Evolutionary conservation across 108 stramenopile genomes (phyloP), one percentile per base, ranked within the genome.

Genomic region (Nitzschia sp.): DNA sequence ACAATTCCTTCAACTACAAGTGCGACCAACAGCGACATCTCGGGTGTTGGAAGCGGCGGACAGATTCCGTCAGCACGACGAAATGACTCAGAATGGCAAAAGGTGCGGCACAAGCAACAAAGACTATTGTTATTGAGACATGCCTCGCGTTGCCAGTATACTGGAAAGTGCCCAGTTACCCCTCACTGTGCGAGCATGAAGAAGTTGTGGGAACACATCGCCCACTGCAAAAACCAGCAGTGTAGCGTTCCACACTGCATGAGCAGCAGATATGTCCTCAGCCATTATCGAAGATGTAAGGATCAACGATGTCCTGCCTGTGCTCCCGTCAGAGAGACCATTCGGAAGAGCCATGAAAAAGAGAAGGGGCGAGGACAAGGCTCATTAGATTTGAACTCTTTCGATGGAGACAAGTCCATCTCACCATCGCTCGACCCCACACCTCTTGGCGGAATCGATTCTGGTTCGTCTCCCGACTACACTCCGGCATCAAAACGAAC

Each of bases 121-220:
- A 93, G 98, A 15, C 79, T 99, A 21, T 71, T 99, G 25, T 82
- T 98, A 27, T 78, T 99, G 6, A 85, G 99, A 22, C 99, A 99
- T 77, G 97, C 98, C 11, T 97, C 97, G 29, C 96, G 97, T 69
- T 99, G 99, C 53, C 80, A 88, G 4, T 79, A 85, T 27, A 85
- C 80, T 59, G 69, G 70, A 32, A 90, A 79, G 34, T 99, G 99
- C 60, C 90, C 89, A 11, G 87, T 89, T 16, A 98, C 97, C 23
- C 96, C 94, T 56, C 97, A 98, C 76, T 99, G 99, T 72, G 94
- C 83, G 17, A 91, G 85, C 38, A 99, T 99, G 99, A 99, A 99
- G 80, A 76, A 82, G 45, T 80, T 99, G 1, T 99, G 99, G 99
- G 94, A 95, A 54, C 99, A 99, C 66, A 98, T 99, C 57, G 96